phyloP scores from a whole-genome alignment of 306 rosid species.

The Dalbergia cultrata region DNA sequence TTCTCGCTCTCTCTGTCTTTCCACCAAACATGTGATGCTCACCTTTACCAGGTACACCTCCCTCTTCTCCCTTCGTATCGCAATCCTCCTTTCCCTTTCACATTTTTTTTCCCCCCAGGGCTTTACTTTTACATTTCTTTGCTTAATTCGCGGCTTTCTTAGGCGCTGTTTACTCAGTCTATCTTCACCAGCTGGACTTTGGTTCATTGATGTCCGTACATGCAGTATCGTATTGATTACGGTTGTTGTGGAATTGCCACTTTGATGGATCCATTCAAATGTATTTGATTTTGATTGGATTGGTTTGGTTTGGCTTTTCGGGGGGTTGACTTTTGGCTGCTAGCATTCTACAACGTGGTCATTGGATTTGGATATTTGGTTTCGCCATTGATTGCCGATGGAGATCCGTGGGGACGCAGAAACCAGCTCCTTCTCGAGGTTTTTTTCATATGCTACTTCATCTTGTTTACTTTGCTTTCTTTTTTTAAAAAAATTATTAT shows the following conservation, averaged over 20 bases:
- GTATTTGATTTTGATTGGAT: neutral
- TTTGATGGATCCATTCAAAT: neutral
- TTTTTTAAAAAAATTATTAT: neutral
- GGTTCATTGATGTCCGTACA: neutral
- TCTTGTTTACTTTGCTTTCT: neutral
- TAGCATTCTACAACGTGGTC: neutral
- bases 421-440: slow-evolving; percentile 59
- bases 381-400: slow-evolving; percentile 52
- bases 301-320: slow-evolving; percentile 17
- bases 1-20: neutral
- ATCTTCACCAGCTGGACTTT: neutral
- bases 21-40: neutral
- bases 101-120: neutral
- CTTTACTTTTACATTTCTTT: neutral
- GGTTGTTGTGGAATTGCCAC: neutral
- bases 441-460: neutral
- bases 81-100: neutral
- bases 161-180: neutral
- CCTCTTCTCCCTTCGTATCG: neutral
- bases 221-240: neutral
- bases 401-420: slow-evolving; percentile 73
- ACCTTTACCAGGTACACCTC: neutral
- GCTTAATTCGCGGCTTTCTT: neutral
- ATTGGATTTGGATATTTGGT: slow-evolving; percentile 30
- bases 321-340: slow-evolving; percentile 23